Conservation (phyloP, 345 rosid species). For the Rhodomyrtus tomentosa region DNA sequence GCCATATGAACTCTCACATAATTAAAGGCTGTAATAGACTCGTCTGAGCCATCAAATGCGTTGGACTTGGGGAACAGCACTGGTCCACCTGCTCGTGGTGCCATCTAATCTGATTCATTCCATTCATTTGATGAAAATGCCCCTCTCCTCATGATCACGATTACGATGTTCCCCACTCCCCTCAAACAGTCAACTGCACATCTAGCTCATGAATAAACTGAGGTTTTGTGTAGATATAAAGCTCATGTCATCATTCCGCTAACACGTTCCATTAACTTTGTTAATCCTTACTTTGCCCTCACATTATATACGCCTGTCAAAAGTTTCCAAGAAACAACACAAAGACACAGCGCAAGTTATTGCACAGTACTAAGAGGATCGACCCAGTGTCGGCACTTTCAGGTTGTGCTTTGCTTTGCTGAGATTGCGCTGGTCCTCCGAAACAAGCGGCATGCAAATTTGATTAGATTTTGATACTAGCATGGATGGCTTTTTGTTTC, state of each 20-base stretch:
- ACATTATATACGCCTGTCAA: background rate
- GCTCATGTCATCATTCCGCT: background rate
- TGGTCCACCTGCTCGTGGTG: background rate
- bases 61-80: background rate
- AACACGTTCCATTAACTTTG: background rate
- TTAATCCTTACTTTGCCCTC: background rate
- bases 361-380: background rate
- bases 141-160: background rate
- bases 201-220: background rate
- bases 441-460: background rate
- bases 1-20: background rate
- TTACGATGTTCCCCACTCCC: background rate
- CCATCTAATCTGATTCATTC: background rate
- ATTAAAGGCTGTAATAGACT: background rate
- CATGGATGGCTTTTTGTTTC: background rate
- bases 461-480: background rate
- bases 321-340: background rate
- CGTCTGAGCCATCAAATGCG: background rate
- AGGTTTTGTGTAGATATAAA: background rate
- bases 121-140: background rate
- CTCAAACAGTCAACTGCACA: background rate
- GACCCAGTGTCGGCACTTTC: background rate
- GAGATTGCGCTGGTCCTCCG: background rate
- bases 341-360: background rate
- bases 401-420: no score